Percentiles rank a stretch among this genome's conserved stretches.
Evolutionary conservation across 352 stramenopile genomes (phyloP).

Genomic region (Pythium insidiosum): DNA sequence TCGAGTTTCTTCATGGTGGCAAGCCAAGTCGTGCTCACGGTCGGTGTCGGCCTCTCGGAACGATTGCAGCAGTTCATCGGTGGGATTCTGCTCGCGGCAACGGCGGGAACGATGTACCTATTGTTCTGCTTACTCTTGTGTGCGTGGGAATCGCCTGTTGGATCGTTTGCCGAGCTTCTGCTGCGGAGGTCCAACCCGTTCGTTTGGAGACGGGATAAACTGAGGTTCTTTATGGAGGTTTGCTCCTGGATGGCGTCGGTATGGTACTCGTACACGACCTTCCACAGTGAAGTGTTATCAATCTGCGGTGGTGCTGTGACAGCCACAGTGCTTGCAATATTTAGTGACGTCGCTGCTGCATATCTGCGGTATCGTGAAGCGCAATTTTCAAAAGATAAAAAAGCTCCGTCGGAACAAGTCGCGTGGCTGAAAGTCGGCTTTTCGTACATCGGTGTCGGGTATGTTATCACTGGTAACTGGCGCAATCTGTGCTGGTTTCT

Average conservation of each 20-base stretch:
- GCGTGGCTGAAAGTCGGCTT: conserved; percentile 62
- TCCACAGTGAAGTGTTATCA: conserved; percentile 35
- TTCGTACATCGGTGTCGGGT: conserved; percentile 57
- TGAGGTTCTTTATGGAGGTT: conserved; percentile 57
- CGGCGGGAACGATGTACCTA: conserved; percentile 39
- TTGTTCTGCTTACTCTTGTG: conserved; percentile 33
- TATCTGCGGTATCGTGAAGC: conserved; percentile 49
- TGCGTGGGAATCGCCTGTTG: conserved; percentile 7
- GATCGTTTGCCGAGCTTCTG: conserved; percentile 32
- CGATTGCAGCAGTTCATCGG: conserved; percentile 43
- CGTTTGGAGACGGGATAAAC: conserved; percentile 37
- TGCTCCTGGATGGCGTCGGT: conserved; percentile 70
- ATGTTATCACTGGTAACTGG: conserved; percentile 47
- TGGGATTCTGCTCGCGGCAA: conserved; percentile 40
- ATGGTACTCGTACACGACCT: conserved; percentile 55
- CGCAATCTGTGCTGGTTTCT: conserved; percentile 41
- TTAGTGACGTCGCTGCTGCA: conserved; percentile 47
- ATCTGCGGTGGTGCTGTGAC: conserved; percentile 29
- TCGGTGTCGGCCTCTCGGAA: conserved; percentile 19
- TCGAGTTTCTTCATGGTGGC: conserved; percentile 18
- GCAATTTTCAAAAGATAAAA: conserved; percentile 24
- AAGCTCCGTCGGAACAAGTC: conserved; percentile 25
- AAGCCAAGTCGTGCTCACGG: conserved; percentile 20
- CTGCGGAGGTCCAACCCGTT: conserved; percentile 42
- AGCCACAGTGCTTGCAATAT: conserved; percentile 30